Percentiles rank a stretch among this genome's conserved stretches.
phyloP scores from a whole-genome alignment of 2,329 filamentous ascomycete species.

The Onygena corvina region DNA sequence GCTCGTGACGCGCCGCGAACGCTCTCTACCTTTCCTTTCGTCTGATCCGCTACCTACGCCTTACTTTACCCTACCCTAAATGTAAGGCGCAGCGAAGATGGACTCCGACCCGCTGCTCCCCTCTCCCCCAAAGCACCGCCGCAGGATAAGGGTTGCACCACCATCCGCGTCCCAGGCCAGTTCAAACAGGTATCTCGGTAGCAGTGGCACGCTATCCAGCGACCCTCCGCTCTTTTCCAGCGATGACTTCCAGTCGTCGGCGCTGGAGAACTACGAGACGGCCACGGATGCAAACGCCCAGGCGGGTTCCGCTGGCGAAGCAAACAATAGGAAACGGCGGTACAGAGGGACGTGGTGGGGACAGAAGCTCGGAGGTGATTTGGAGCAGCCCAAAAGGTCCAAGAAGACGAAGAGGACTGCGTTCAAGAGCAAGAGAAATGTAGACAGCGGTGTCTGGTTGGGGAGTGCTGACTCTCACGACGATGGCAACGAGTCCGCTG shows the following conservation, averaged over 20 bases:
- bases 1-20: no score
- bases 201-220: constrained; percentile 24
- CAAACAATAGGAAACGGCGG: constrained; percentile 24
- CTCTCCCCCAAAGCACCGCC: constrained; percentile 19
- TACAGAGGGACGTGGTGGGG: constrained; percentile 38
- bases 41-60: neutral
- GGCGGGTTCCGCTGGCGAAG: constrained; percentile 12
- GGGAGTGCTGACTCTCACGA: constrained; percentile 30
- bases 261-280: constrained; percentile 32
- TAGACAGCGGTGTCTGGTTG: constrained; percentile 40
- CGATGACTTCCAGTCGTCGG: constrained; percentile 36
- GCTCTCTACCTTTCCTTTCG: neutral
- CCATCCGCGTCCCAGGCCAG: constrained; percentile 12
- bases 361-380: constrained; percentile 22
- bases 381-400: constrained; percentile 10
- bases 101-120: constrained; percentile 29
- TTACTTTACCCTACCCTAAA: neutral
- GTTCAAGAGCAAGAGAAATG: constrained; percentile 34
- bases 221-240: constrained; percentile 39
- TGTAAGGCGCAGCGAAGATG: constrained; percentile 19
- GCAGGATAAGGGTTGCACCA: neutral
- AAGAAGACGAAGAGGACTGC: constrained; percentile 32
- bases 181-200: neutral
- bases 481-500: neutral
- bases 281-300: constrained; percentile 17